A percentile compares a stretch with the other conserved stretches of the same genome.
phyloP scores from a whole-genome alignment of 768 basidiomycete genomes.

The Galerina sulciceps region DNA sequence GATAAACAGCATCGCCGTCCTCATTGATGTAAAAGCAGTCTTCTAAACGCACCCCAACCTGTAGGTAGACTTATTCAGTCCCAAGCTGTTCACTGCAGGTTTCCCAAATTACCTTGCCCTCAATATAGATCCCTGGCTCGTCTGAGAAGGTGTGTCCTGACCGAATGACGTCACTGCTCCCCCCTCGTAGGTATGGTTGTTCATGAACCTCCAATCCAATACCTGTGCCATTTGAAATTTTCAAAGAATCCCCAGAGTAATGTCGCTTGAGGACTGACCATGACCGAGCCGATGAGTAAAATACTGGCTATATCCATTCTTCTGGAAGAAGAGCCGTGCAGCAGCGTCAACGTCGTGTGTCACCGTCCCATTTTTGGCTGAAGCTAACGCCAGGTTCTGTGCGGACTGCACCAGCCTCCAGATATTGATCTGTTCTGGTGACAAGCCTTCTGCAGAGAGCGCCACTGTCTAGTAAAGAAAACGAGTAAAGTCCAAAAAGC shows the following conservation, averaged over 20 bases:
- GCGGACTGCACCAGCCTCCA: constrained; percentile 73
- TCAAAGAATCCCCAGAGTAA: neutral
- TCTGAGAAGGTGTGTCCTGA: constrained; percentile 79
- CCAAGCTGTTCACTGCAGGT: neutral
- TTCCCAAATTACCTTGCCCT: constrained; percentile 47
- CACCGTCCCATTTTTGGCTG: constrained; percentile 50
- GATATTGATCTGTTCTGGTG: constrained; percentile 51
- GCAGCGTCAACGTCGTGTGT: constrained; percentile 63
- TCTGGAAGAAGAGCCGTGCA: constrained; percentile 56
- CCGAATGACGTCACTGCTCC: constrained; percentile 58
- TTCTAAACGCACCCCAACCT: constrained; percentile 83
- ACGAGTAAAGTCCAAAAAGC: neutral
- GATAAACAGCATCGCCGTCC: constrained; percentile 54
- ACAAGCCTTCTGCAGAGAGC: constrained; percentile 58
- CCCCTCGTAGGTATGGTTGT: constrained; percentile 78
- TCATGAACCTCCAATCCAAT: constrained; percentile 89
- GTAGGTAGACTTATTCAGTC: constrained; percentile 3
- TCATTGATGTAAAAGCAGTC: constrained; percentile 78
- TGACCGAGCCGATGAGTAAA: constrained; percentile 87
- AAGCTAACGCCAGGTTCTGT: constrained; percentile 56
- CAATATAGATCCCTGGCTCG: constrained; percentile 81
- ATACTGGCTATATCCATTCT: constrained; percentile 50
- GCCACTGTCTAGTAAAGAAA: constrained; percentile 59
- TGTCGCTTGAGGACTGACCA: constrained; percentile 44
- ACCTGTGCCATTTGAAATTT: constrained; percentile 42